Evolutionary conservation across 768 basidiomycete genomes (phyloP).

Genomic region (Fistulinella prunicolor): DNA sequence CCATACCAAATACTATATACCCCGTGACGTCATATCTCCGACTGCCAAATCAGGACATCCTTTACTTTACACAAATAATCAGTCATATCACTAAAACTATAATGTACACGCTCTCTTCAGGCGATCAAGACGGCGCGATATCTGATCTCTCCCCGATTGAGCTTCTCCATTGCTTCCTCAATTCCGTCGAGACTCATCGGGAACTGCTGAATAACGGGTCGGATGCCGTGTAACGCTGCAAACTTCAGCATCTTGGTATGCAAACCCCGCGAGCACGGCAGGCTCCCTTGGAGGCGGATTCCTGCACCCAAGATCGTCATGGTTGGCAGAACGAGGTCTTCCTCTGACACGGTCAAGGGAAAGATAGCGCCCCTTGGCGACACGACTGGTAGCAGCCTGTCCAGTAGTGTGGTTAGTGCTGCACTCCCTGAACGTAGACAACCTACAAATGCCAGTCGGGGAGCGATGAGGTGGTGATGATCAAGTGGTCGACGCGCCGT

Average conservation of each 20-base stretch:
- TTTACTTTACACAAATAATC: too few species aligned
- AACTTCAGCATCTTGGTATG: slow-evolving; percentile 36
- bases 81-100: too few species aligned
- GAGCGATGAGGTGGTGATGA: slow-evolving; percentile 30
- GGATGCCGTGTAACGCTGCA: slow-evolving; percentile 28
- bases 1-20: neutral
- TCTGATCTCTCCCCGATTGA: slow-evolving; percentile 27
- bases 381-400: slow-evolving; percentile 28
- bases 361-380: slow-evolving; percentile 22
- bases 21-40: slow-evolving; percentile 22
- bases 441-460: slow-evolving; percentile 35
- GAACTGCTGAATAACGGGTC: slow-evolving; percentile 33
- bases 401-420: neutral
- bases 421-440: too few species aligned
- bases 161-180: slow-evolving; percentile 24
- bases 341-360: slow-evolving; percentile 25
- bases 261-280: slow-evolving; percentile 25
- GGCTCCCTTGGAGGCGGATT: slow-evolving; percentile 24
- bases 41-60: too few species aligned
- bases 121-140: slow-evolving; percentile 32
- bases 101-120: neutral
- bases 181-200: slow-evolving; percentile 31
- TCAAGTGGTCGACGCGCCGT: slow-evolving; percentile 27
- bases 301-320: slow-evolving; percentile 14
- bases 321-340: slow-evolving; percentile 23